Evolutionary conservation across 176 grass and related monocot genomes (phyloP).

Genomic region (Zoysia pacifica): DNA sequence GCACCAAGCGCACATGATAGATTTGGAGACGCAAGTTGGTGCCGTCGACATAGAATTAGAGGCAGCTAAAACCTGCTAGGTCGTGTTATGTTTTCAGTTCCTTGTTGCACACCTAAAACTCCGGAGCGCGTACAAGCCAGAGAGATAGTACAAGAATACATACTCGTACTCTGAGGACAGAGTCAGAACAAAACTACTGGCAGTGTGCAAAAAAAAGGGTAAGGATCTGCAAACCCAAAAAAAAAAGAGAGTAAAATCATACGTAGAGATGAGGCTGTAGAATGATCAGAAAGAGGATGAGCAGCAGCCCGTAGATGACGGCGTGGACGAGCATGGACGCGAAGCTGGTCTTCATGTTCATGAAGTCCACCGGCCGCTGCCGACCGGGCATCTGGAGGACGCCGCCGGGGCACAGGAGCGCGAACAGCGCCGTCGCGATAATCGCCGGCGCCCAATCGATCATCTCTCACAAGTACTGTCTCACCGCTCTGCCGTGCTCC

Average conservation of each 20-base stretch:
- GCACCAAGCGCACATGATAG: background rate
- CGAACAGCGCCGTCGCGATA: constrained; percentile 84
- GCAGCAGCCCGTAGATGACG: constrained; percentile 58
- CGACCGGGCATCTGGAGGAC: constrained; percentile 87
- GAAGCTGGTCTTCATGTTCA: constrained; percentile 78
- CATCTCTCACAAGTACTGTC: constrained; percentile 40
- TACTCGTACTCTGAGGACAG: background rate
- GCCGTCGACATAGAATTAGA: constrained; percentile 5
- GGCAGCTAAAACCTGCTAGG: background rate
- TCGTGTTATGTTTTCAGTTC: background rate
- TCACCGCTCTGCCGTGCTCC: too few species aligned
- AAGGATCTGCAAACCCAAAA: background rate
- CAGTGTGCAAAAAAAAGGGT: background rate
- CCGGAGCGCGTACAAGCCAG: background rate
- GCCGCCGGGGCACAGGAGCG: constrained; percentile 72
- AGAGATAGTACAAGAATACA: background rate
- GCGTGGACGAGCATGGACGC: constrained; percentile 81
- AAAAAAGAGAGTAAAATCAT: constrained; percentile 20
- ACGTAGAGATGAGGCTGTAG: constrained; percentile 67
- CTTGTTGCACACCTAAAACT: constrained; percentile 15
- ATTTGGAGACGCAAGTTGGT: background rate
- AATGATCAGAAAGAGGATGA: constrained; percentile 70
- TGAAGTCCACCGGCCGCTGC: constrained; percentile 69
- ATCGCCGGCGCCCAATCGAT: constrained; percentile 81
- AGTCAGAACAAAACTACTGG: background rate